Base-by-base conservation (phyloP, 441 rosid genomes). In the Arabidopsis hybrid region DNA sequence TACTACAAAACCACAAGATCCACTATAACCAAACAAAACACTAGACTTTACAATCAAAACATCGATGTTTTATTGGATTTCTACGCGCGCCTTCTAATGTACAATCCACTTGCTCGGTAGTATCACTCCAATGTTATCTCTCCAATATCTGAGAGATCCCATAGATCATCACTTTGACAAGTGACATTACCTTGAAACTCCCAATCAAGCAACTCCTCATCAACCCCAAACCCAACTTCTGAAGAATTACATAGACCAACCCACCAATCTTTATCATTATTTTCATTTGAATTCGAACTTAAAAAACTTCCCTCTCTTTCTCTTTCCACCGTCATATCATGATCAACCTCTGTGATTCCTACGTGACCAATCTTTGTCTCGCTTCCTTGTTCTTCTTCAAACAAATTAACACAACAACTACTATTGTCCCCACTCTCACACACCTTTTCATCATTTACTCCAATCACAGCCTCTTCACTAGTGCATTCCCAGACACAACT, bases 131-230 rank as follows among this genome's bases (percentile, higher is more conserved):
- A 29, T 57, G 40, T 58, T 18, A 76, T 65, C 32, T 71, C 72
- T 71, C 72, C 80, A 59, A 70, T 42, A 32, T 65, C 72, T 11
- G 72, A 77, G 49, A 77, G 67, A 71, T 71, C 68, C 80, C 80
- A 70, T 9, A 76, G 62, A 71, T 76, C 62, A 63, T 50, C 50
- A 75, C 26, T 76, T 40, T 47, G 72, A 57, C 55, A 56, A 53
- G 61, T 39, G 55, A 71, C 10, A 26, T 46, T 38, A 47, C 53
- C 74, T 56, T 58, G 75, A 56, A 67, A 55, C 72, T 84, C 85
- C 83, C 79, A 84, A 35, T 80, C 80, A 73, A 82, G 36, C 80
- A 81, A 73, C 52, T 83, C 80, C 2, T 81, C 83, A 62, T 76
- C 83, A 46, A 76, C 70, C 66, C 72, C 75, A 40, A 70, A 67